Evolutionary conservation across 2,329 filamentous ascomycete species (phyloP), one percentile per base, ranked within the genome.

Genomic region (Beauveria australis): DNA sequence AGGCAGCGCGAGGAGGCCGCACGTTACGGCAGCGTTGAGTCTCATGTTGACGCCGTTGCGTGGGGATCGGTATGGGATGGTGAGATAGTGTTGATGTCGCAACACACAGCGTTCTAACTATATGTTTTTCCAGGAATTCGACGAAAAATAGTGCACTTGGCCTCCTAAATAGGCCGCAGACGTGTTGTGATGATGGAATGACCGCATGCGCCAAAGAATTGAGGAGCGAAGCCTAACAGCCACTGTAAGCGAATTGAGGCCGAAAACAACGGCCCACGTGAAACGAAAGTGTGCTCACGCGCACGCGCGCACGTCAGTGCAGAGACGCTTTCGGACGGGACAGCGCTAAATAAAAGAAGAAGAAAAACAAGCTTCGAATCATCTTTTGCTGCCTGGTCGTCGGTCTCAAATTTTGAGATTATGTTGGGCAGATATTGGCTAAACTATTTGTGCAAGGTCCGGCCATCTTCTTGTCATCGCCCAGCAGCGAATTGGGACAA

Each of bases 181-280:
- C 26, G 48, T 51, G 48, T 51, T 58, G 22, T 52, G 46, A 51
- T 26, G 56, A 59, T 59, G n/a, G 12, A 18, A 46, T 10, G 37
- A 37, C 37, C 5, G 60, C 62, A 64, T 62, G 28, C 33, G 53
- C 64, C 63, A 54, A 64, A 61, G 62, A 48, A 53, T 40, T 37
- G 61, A 63, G 57, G 51, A 40, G 61, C n/a, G 57, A 59, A 33
- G 60, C 48, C 18, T n/a, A 30, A 28, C 28, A 30, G 28, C 28
- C 28, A 30, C 28, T 30, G 28, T 8, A 22, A 28, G 40, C 66
- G 63, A 68, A 69, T 68, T 64, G 68, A 47, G 55, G 28, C 51
- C 49, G 48, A 19, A 59, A 64, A 63, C 60, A 55, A 58, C 48
- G 33, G 63, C 62, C 66, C 66, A 67, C 64, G 64, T 62, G 66